Percentiles rank a stretch among this genome's conserved stretches.
Evolutionary conservation across 768 basidiomycete genomes (phyloP).

Genomic region (Exidia glandulosa): DNA sequence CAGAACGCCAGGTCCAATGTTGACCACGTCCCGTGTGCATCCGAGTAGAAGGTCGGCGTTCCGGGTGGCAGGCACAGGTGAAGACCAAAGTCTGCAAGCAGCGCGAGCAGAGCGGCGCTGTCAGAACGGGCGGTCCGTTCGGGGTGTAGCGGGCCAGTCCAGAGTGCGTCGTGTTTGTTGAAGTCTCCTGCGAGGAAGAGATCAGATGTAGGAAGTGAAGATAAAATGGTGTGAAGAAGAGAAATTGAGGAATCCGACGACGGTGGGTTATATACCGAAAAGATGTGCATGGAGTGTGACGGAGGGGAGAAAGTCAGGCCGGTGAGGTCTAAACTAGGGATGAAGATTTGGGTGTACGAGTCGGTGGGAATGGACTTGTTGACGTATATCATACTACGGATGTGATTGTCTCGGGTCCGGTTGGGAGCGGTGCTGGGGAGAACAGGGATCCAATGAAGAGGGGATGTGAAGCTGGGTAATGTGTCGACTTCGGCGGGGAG

Average conservation of each 20-base stretch:
- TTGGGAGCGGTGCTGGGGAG: too few relatives aligned
- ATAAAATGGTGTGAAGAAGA: neutral
- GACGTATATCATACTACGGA: neutral
- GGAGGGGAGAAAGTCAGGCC: neutral
- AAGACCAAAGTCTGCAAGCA: neutral
- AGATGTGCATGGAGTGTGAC: neutral
- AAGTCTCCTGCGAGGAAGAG: neutral
- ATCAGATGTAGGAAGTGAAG: neutral
- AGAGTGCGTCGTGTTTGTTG: constrained; percentile 2
- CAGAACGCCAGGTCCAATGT: neutral
- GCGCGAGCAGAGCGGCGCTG: neutral
- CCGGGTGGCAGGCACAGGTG: neutral
- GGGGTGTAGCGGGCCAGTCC: neutral
- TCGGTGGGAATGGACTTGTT: constrained; percentile 24
- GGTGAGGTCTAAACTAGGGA: neutral
- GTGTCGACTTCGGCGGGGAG: too few relatives aligned
- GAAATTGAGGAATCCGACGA: neutral
- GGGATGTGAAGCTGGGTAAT: too few relatives aligned
- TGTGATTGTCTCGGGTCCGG: neutral
- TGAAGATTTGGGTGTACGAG: constrained; percentile 16
- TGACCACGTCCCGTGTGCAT: neutral
- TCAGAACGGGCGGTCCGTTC: neutral
- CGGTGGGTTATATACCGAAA: neutral
- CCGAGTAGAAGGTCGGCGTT: neutral
- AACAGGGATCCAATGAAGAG: too few relatives aligned